Conservation (phyloP, 441 rosid species). For the Euphorbia celastroides region DNA sequence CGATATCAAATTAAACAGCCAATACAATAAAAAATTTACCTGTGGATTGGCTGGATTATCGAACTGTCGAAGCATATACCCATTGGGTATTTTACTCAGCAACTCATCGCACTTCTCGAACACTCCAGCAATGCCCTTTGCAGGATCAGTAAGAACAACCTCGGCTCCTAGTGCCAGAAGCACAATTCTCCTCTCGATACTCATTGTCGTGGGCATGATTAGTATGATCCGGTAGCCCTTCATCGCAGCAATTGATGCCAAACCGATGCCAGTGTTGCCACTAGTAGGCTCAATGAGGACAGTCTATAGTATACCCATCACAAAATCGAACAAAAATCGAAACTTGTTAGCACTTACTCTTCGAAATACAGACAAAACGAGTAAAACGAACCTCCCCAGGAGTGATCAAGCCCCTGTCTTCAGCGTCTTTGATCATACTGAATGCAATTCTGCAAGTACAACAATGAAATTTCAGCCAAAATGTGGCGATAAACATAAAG, state of each 20-base stretch:
- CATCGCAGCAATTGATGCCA: slow-evolving; percentile 11
- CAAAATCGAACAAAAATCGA: background rate
- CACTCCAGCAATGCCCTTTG: slow-evolving; percentile 11
- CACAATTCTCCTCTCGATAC: slow-evolving; percentile 17
- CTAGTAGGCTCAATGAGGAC: slow-evolving; percentile 3
- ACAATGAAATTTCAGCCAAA: background rate
- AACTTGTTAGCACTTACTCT: background rate
- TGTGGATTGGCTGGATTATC: slow-evolving; percentile 18
- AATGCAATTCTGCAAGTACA: slow-evolving; percentile 47
- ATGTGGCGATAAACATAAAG: too few species aligned
- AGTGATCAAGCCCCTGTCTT: slow-evolving; percentile 63
- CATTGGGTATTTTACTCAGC: slow-evolving; percentile 9
- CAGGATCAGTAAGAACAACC: slow-evolving; percentile 11
- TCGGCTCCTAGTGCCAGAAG: slow-evolving; percentile 15
- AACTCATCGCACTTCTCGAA: slow-evolving; percentile 12
- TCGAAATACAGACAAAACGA: too few species aligned
- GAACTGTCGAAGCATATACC: slow-evolving; percentile 13
- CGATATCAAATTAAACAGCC: background rate
- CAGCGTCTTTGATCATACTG: slow-evolving; percentile 85
- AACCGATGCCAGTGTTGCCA: slow-evolving; percentile 12
- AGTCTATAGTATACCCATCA: background rate
- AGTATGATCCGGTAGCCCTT: slow-evolving; percentile 9
- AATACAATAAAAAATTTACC: background rate
- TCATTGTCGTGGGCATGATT: slow-evolving; percentile 11
- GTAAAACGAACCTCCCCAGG: slow-evolving; percentile 81